phyloP scores from a whole-genome alignment of 2,329 filamentous ascomycete species.

The Penicillium sp. region DNA sequence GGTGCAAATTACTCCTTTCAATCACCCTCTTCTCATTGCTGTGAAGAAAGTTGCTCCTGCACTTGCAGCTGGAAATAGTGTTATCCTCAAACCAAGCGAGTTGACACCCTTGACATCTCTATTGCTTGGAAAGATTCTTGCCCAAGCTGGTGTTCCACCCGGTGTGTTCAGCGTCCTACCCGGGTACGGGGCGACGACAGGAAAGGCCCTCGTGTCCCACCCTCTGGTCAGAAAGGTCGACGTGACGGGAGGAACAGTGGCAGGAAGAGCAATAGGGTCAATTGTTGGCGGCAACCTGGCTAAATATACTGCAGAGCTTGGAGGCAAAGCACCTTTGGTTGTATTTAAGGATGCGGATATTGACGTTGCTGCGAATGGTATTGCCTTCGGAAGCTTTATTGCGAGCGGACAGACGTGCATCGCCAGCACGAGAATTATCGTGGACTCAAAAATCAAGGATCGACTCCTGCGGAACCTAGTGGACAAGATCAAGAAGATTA shows the following conservation, averaged over 20 bases:
- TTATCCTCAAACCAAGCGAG: constrained; percentile 50
- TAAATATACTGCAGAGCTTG: constrained; percentile 44
- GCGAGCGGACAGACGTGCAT: constrained; percentile 64
- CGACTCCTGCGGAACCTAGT: constrained; percentile 49
- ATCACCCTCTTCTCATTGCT: constrained; percentile 46
- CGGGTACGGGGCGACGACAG: constrained; percentile 59
- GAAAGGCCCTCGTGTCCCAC: constrained; percentile 39
- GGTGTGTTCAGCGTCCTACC: constrained; percentile 56
- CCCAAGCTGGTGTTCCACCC: constrained; percentile 51
- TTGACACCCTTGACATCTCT: constrained; percentile 52
- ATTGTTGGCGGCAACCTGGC: constrained; percentile 43
- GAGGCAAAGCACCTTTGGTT: constrained; percentile 47
- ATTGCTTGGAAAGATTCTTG: constrained; percentile 47
- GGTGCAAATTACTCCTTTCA: constrained; percentile 49
- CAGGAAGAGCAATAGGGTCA: constrained; percentile 42
- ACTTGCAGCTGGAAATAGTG: constrained; percentile 49
- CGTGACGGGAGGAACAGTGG: constrained; percentile 42
- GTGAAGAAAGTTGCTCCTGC: constrained; percentile 50
- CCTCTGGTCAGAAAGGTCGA: constrained; percentile 43
- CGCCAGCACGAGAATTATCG: constrained; percentile 61
- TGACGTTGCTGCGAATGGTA: constrained; percentile 38
- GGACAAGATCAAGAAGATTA: constrained; percentile 55
- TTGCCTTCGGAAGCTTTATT: constrained; percentile 55
- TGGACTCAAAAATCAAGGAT: constrained; percentile 53
- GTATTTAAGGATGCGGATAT: constrained; percentile 43